Evolutionary conservation across 805 yeast species (phyloP).

Genomic region (Nakazawaea pomicola): DNA sequence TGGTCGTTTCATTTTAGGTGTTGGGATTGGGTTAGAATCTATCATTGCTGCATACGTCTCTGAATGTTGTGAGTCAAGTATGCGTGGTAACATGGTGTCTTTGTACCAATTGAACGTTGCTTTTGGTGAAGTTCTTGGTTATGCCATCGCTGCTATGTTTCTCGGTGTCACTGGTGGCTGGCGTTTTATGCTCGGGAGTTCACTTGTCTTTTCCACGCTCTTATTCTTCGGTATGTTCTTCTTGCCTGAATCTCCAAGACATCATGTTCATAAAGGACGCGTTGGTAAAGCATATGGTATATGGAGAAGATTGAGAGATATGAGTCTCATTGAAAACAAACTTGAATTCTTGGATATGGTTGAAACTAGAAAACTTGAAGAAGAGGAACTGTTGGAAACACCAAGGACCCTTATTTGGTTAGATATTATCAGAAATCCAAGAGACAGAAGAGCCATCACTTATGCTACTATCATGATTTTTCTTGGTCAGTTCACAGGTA

Average conservation of each 20-base stretch:
- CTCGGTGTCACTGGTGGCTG: slow-evolving; percentile 52
- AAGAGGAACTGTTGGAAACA: slow-evolving; percentile 27
- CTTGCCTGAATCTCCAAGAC: slow-evolving; percentile 61
- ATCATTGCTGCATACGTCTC: slow-evolving; percentile 61
- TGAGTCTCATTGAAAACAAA: slow-evolving; percentile 34
- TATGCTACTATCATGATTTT: slow-evolving; percentile 54
- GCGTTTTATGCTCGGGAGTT: slow-evolving; percentile 64
- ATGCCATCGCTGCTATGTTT: slow-evolving; percentile 59
- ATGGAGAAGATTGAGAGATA: slow-evolving; percentile 53
- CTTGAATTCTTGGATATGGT: slow-evolving; percentile 56
- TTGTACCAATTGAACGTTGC: slow-evolving; percentile 63
- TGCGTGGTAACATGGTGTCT: slow-evolving; percentile 58
- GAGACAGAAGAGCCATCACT: slow-evolving; percentile 57
- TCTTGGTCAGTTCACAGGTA: slow-evolving; percentile 64
- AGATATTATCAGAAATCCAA: slow-evolving; percentile 49
- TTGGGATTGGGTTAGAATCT: slow-evolving; percentile 65
- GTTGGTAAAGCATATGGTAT: slow-evolving; percentile 48
- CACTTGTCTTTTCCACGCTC: slow-evolving; percentile 51
- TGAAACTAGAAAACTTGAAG: slow-evolving; percentile 45
- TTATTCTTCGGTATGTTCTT: slow-evolving; percentile 46
- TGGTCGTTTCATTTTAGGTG: slow-evolving; percentile 55
- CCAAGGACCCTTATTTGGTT: slow-evolving; percentile 22
- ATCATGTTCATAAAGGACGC: slow-evolving; percentile 45
- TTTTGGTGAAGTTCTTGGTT: slow-evolving; percentile 62
- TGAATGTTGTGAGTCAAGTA: slow-evolving; percentile 53